A percentile compares a stretch with the other conserved stretches of the same genome.
phyloP scores from a whole-genome alignment of 345 rosid species.

The Citrus maxima region DNA sequence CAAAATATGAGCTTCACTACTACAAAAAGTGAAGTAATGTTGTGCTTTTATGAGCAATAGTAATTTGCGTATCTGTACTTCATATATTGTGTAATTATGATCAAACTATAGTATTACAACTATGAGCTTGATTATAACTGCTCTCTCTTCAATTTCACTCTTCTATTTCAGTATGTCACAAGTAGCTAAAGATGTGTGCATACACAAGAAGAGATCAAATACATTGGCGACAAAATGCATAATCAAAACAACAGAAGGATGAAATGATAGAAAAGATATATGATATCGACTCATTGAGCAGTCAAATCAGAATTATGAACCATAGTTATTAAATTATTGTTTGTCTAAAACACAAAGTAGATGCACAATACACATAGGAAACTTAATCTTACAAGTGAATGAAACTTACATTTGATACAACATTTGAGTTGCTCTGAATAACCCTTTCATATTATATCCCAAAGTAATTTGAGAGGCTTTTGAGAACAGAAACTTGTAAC shows the following conservation, averaged over 20 bases:
- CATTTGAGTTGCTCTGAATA: not conserved
- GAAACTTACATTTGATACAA: constrained; percentile 11
- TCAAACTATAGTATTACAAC: constrained; percentile 1
- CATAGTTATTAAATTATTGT: not conserved
- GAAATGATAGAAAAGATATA: constrained; percentile 1
- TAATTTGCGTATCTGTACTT: constrained; percentile 6
- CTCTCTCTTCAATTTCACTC: not conserved
- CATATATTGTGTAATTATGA: constrained; percentile 18
- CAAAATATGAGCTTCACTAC: constrained; percentile 50
- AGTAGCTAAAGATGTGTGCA: not conserved
- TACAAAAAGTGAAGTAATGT: constrained; percentile 29
- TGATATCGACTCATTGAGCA: not conserved
- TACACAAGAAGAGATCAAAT: not conserved
- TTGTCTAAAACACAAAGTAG: not conserved
- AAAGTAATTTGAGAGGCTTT: constrained; percentile 30
- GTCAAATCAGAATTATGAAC: constrained; percentile 6
- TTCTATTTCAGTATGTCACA: not conserved
- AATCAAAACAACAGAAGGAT: constrained; percentile 9
- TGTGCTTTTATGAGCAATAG: not conserved
- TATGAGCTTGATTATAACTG: not conserved
- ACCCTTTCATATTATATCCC: constrained; percentile 20
- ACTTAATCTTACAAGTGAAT: not conserved
- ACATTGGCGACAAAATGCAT: not conserved
- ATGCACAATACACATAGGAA: not conserved
- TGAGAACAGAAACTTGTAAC: constrained; percentile 39